These are phyloP conservation scores for Coemansia sp. DNA, from an alignment of 192 early-diverging fungal species.

Conservation along the genomic window DNA sequence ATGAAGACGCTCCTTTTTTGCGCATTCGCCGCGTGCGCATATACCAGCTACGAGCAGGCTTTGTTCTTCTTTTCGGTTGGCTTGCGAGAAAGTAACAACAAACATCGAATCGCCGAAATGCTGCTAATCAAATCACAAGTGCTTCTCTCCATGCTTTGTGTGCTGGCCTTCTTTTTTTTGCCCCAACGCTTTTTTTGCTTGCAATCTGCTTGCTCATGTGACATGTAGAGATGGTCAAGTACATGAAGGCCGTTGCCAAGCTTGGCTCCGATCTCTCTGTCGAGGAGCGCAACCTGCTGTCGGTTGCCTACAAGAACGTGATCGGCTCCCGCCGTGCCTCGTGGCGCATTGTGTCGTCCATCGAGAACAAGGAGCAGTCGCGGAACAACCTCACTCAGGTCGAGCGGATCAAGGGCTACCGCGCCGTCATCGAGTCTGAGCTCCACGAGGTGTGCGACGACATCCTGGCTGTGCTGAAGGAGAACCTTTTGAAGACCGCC, in stretches of 20 bases:
- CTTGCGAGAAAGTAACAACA: too few species aligned
- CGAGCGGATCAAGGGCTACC: constrained; percentile 90
- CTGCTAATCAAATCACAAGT: not conserved
- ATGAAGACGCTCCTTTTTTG: too few species aligned
- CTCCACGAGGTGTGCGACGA: constrained; percentile 94
- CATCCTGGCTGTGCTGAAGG: constrained; percentile 85
- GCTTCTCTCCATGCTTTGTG: constrained; percentile 15
- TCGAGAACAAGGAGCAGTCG: constrained; percentile 97
- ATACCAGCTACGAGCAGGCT: too few species aligned
- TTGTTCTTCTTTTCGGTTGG: too few species aligned
- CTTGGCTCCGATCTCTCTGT: constrained; percentile 89
- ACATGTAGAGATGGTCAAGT: constrained; percentile 76
- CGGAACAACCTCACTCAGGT: constrained; percentile 91
- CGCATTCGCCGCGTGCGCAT: too few species aligned
- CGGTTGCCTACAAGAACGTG: constrained; percentile 99
- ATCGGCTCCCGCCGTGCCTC: constrained; percentile 98
- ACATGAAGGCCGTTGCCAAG: constrained; percentile 87
- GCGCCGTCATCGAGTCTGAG: constrained; percentile 91
- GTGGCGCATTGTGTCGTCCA: constrained; percentile 98
- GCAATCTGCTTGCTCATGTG: constrained; percentile 29
- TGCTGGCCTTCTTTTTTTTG: constrained; percentile 20
- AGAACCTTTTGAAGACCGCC: constrained; percentile 87
- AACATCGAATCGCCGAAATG: not conserved
- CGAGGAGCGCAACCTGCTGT: constrained; percentile 97
- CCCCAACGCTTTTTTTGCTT: constrained; percentile 18